phyloP scores from a whole-genome alignment of 352 stramenopile genomes.

The Pythium pyrilobum region DNA sequence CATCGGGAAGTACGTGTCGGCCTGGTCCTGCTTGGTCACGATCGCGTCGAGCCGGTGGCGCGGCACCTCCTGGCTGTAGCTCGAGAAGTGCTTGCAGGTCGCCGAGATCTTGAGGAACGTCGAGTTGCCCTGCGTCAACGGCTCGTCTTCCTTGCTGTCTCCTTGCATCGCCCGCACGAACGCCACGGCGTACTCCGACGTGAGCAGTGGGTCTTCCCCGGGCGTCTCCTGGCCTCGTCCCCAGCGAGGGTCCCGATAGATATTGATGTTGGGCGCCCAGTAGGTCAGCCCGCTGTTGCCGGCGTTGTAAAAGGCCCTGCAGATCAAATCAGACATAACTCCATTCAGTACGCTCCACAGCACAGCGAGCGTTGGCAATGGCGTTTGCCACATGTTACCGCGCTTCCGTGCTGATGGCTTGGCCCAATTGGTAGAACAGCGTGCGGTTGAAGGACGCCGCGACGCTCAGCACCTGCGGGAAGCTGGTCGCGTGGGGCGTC shows the following conservation, averaged over 20 bases:
- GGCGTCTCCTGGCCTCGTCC: slow-evolving; percentile 87
- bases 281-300: slow-evolving; percentile 81
- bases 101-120: slow-evolving; percentile 73
- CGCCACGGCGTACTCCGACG: slow-evolving; percentile 70
- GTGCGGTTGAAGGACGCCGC: slow-evolving; percentile 84
- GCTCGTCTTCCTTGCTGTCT: slow-evolving; percentile 22
- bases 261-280: slow-evolving; percentile 94
- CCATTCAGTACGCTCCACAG: neutral
- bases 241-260: slow-evolving; percentile 90
- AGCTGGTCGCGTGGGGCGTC: slow-evolving; percentile 79
- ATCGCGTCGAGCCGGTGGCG: slow-evolving; percentile 86
- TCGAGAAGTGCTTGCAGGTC: slow-evolving; percentile 92
- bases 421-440: slow-evolving; percentile 72
- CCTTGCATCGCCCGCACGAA: slow-evolving; percentile 87
- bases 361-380: no score
- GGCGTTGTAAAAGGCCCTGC: slow-evolving; percentile 68
- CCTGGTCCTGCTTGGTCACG: slow-evolving; percentile 82
- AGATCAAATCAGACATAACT: neutral
- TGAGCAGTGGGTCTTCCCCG: slow-evolving; percentile 89
- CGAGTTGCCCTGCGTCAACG: neutral
- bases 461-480: slow-evolving; percentile 80
- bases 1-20: slow-evolving; percentile 86
- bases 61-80: slow-evolving; percentile 81
- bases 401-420: slow-evolving; percentile 79
- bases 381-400: slow-evolving; percentile 12